phyloP scores from a whole-genome alignment of 768 basidiomycete species.

The Boletus rubropictus region DNA sequence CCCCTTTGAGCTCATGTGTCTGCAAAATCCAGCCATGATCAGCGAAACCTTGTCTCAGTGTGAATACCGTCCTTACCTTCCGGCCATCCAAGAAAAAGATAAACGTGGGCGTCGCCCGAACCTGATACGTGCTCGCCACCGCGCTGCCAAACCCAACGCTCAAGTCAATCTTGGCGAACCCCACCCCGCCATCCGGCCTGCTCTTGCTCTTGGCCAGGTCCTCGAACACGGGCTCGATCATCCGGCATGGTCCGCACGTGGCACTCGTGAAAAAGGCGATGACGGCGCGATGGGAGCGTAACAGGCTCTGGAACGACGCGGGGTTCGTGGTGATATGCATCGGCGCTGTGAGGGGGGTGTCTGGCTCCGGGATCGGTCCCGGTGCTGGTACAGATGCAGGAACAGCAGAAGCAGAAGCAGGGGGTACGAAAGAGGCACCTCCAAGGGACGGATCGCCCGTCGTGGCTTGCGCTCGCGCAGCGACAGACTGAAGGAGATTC shows the following conservation, averaged over 20 bases:
- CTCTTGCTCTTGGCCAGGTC: constrained; percentile 63
- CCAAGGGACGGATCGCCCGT: constrained; percentile 12
- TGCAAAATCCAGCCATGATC: constrained; percentile 23
- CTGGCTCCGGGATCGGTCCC: constrained; percentile 23
- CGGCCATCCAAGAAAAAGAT: constrained; percentile 76
- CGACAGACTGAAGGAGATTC: constrained; percentile 53
- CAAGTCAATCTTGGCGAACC: constrained; percentile 83
- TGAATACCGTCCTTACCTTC: constrained; percentile 43
- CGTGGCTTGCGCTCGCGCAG: constrained; percentile 48
- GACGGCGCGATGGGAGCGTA: constrained; percentile 63
- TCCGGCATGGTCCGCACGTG: constrained; percentile 71
- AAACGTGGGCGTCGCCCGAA: constrained; percentile 83
- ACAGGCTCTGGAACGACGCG: constrained; percentile 60
- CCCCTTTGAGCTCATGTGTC: constrained; percentile 70
- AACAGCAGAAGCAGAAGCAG: background rate
- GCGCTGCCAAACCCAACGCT: constrained; percentile 56
- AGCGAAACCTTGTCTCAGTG: background rate
- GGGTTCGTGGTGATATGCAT: constrained; percentile 72
- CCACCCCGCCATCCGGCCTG: constrained; percentile 43
- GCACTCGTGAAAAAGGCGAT: constrained; percentile 79
- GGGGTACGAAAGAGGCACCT: background rate
- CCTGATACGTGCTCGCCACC: constrained; percentile 57
- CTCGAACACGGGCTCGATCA: constrained; percentile 83
- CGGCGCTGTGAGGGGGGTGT: constrained; percentile 49
- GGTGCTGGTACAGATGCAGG: constrained; percentile 3